Evolutionary conservation across 2,329 filamentous ascomycete species (phyloP), one percentile per base, ranked within the genome.

Genomic region (Exophiala calicioides): DNA sequence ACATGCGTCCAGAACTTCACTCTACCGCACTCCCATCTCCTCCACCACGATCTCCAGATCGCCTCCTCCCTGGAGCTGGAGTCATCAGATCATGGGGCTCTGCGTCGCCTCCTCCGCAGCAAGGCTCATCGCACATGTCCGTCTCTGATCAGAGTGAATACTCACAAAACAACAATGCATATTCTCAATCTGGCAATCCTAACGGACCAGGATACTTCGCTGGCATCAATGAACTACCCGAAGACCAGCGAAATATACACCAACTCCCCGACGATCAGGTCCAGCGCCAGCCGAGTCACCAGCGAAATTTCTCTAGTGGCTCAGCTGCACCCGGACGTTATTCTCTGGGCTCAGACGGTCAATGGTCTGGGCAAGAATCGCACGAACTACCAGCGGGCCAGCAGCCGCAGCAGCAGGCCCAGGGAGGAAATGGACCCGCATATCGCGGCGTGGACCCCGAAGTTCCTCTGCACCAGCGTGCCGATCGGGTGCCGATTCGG

Each of bases 71-170:
- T 0, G 38, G 18, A 10, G 45, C 37, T 8, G 44, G 42, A 16
- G 42, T 39, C 9, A 38, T 45, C 9, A 23, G 48, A 20, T 45
- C 37, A 7, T 47, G 39, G 46, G 33, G 39, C 15, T 50, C 49
- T 6, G 39, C 18, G 6, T 47, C 44, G 6, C 49, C 47, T 5
- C 44, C 42, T 8, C 43, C 47, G 16, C 44, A 47, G 3, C 45
- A 49, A 24, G 42, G 31, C 10, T 37, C 44, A 7, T 50, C 47
- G 9, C 30, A 46, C 31, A 38, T 46, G 38, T 56, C 54, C 15
- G 45, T 54, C 18, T 54, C 54, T 8, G 54, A 54, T 23, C 41
- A 52, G 31, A 53, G 53, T 27, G 53, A 56, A n/a, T 53, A 53
- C 34, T 52, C 47, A 6, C 35, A 49, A 15, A 9, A 18, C 19